Conservation (phyloP, 73 alveolate species). For the Blepharisma japonicum region DNA sequence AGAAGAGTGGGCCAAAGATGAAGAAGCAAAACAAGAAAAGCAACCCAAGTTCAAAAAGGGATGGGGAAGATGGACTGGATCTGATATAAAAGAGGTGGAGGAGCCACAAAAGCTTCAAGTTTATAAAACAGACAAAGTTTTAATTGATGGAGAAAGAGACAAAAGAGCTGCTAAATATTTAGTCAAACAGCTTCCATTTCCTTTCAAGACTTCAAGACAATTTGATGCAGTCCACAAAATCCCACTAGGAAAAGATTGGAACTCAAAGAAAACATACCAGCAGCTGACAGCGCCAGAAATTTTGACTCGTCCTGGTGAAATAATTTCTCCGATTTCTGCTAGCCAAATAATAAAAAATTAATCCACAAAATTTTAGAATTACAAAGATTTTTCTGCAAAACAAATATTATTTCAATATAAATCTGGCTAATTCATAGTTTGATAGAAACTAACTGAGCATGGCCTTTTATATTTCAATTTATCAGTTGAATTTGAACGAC, state of each 20-base stretch:
- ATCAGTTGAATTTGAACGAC: no score
- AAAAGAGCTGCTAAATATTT: slow-evolving; percentile 20
- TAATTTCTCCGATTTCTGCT: slow-evolving; percentile 9
- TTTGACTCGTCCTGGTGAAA: slow-evolving; percentile 28
- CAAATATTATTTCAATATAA: no score
- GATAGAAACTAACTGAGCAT: no score
- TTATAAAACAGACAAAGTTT: slow-evolving; percentile 7
- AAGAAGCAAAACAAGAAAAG: slow-evolving; percentile 14
- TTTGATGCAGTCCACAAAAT: slow-evolving; percentile 5
- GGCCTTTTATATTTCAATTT: no score
- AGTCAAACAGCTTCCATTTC: slow-evolving; percentile 20
- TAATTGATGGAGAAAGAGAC: slow-evolving; percentile 20
- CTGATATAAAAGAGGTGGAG: neutral
- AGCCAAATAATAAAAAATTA: no score
- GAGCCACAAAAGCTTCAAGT: neutral
- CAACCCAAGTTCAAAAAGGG: slow-evolving; percentile 1
- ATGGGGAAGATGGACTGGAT: slow-evolving; percentile 32
- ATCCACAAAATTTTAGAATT: no score
- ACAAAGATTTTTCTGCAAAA: no score
- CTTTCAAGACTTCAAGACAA: slow-evolving; percentile 28
- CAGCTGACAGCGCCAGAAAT: slow-evolving; percentile 18
- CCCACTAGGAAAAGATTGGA: slow-evolving; percentile 33
- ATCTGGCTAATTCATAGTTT: no score
- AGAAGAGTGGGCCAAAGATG: slow-evolving; percentile 31
- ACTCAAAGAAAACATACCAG: neutral